A percentile compares a stretch with the other conserved stretches of the same genome.
phyloP scores from a whole-genome alignment of 2,329 filamentous ascomycete species.

The Scedosporium boydii region DNA sequence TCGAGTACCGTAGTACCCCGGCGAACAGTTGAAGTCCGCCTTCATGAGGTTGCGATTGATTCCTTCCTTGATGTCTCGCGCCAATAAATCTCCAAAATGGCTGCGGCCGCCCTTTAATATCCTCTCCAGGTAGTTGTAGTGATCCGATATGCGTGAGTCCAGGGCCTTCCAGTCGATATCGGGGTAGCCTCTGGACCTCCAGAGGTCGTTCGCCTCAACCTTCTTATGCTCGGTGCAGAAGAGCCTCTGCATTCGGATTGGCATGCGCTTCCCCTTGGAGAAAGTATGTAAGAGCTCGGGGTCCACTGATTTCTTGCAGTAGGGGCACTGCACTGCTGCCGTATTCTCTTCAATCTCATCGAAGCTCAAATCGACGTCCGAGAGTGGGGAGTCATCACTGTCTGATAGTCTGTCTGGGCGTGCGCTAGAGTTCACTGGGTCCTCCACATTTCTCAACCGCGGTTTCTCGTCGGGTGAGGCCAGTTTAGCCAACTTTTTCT shows the following conservation, averaged over 20 bases:
- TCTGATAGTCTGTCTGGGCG: neutral
- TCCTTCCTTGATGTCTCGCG: constrained; percentile 44
- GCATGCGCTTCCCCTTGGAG: constrained; percentile 36
- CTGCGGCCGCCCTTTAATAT: constrained; percentile 53
- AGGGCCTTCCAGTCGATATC: constrained; percentile 59
- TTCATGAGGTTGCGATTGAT: constrained; percentile 51
- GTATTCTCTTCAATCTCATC: constrained; percentile 4
- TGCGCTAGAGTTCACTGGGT: neutral
- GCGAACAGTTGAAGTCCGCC: constrained; percentile 49
- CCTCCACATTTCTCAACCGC: neutral
- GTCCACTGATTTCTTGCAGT: constrained; percentile 55
- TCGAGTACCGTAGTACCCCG: constrained; percentile 76
- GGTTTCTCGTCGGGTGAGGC: neutral
- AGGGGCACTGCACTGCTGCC: constrained; percentile 43
- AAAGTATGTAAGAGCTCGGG: constrained; percentile 43
- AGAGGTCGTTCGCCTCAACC: constrained; percentile 38
- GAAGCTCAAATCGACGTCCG: constrained; percentile 7
- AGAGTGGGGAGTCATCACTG: constrained; percentile 2
- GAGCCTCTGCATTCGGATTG: constrained; percentile 45
- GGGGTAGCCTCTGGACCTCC: constrained; percentile 53
- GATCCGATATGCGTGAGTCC: constrained; percentile 44
- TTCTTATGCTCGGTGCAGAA: constrained; percentile 59
- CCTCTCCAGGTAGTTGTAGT: constrained; percentile 44
- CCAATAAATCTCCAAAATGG: constrained; percentile 50
- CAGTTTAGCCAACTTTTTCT: neutral